Base-by-base conservation (phyloP, 1,284 basidiomycete species). In the Lentinus polychrous region DNA sequence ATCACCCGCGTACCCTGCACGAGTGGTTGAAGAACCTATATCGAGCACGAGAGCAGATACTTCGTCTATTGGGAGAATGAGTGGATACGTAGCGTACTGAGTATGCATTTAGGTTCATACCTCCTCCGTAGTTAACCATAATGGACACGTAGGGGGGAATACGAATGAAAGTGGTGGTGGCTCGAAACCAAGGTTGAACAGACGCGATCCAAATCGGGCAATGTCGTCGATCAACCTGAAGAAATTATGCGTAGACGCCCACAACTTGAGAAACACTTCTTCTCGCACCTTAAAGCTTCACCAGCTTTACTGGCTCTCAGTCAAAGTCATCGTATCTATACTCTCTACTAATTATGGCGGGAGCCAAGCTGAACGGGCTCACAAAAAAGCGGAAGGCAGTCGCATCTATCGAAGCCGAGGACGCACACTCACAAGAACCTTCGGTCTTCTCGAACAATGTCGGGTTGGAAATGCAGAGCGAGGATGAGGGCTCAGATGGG, bases 1-100 rank as follows among this genome's bases (percentile, higher is more conserved):
- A 67, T 99, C 95, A 44, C 96, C 96, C 14, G 96, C 95, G 66
- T 95, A 96, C 42, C 96, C 96, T 18, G 91, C 93, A 61, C 95
- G 86, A 51, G 94, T 74, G 15, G 91, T 87, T 42, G 90, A 88
- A 34, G 90, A 78, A 42, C 96, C 96, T 61, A 97, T 88, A 71
- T 99, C 96, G 48, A 99, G 72, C 34, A 99, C 96, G 48, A 99
- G 74, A 18, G 95, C 96, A 44, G 93, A 91, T 41, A 99, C 94
- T 72, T 94, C 92, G 64, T 94, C 91, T 91, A 53, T 15, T 35
- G 39, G 49, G 42, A 45, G 36, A 11, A 27, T 50, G 3, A 51
- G 38, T 39, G 2, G 10, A 50, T 32, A 3, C 38, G 20, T 12
- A 39, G 2, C 10, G 24, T 20, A 38, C 22, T 17, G 22, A 20